Evolutionary conservation across 805 yeast species (phyloP).

Genomic region (Schwanniomyces occidentalis): DNA sequence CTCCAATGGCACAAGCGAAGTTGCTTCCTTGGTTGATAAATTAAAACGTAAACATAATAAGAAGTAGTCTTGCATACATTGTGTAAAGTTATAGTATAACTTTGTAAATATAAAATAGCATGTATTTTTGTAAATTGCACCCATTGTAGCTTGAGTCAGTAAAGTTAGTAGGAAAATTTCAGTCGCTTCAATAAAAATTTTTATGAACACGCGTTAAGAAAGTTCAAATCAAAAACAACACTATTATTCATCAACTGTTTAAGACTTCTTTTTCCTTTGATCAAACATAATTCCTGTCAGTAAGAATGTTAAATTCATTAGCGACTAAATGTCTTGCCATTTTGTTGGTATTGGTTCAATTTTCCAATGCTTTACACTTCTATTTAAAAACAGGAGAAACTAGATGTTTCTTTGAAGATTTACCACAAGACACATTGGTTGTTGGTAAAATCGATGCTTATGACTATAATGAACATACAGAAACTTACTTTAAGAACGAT

Average conservation of each 20-base stretch:
- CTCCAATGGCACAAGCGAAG: slow-evolving; percentile 10
- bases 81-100: no score
- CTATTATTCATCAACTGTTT: neutral
- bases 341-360: slow-evolving; percentile 14
- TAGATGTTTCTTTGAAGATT: slow-evolving; percentile 81
- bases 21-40: slow-evolving; percentile 47
- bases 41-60: slow-evolving; percentile 44
- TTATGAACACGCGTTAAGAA: slow-evolving; percentile 12
- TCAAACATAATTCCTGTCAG: neutral
- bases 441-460: slow-evolving; percentile 73
- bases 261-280: neutral
- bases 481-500: slow-evolving; percentile 52
- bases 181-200: neutral
- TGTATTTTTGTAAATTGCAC: no score
- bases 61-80: slow-evolving; percentile 9
- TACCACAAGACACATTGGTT: slow-evolving; percentile 75
- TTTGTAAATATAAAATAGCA: no score
- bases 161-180: no score
- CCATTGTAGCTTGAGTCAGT: no score
- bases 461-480: slow-evolving; percentile 51
- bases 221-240: neutral
- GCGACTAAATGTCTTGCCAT: slow-evolving; percentile 3
- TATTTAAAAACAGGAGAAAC: slow-evolving; percentile 75
- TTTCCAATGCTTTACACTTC: slow-evolving; percentile 62
- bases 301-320: slow-evolving; percentile 7